phyloP scores from a whole-genome alignment of 805 yeast species.

The Cyberlindnera veronae region DNA sequence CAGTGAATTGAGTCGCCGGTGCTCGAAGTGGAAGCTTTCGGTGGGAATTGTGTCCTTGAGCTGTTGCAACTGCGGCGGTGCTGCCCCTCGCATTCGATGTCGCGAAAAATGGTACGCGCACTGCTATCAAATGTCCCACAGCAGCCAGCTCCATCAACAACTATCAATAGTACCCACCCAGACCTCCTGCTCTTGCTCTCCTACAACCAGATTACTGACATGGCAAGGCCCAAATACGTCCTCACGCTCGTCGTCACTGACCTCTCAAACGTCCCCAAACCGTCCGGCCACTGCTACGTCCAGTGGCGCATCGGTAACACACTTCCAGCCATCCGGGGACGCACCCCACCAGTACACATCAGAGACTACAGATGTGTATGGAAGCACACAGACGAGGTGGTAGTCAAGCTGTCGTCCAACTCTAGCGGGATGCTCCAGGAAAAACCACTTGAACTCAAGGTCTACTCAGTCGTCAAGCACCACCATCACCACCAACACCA shows the following conservation, averaged over 20 bases:
- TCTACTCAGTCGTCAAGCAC: conserved; percentile 35
- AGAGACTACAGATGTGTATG: conserved; percentile 51
- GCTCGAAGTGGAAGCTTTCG: too few species aligned
- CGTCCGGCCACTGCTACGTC: conserved; percentile 63
- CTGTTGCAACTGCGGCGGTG: too few species aligned
- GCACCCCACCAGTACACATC: conserved; percentile 42
- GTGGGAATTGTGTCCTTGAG: too few species aligned
- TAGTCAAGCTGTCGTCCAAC: conserved; percentile 40
- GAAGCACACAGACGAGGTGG: conserved; percentile 35
- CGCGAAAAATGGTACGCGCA: too few species aligned
- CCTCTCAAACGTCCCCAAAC: conserved; percentile 80
- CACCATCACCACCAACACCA: conserved; percentile 21
- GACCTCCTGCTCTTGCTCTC: background rate
- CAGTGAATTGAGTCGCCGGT: too few species aligned
- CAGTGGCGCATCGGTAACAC: conserved; percentile 61
- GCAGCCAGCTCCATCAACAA: background rate
- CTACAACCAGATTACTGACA: background rate
- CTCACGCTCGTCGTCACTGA: conserved; percentile 59
- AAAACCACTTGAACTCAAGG: conserved; percentile 39
- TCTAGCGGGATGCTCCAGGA: conserved; percentile 32
- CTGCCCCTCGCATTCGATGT: too few species aligned
- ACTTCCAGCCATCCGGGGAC: conserved; percentile 38
- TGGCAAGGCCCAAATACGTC: conserved; percentile 53
- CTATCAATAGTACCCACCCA: background rate
- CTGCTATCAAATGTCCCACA: background rate